phyloP scores from a whole-genome alignment of 169 alveolate species.

The Eimeria sp. region DNA sequence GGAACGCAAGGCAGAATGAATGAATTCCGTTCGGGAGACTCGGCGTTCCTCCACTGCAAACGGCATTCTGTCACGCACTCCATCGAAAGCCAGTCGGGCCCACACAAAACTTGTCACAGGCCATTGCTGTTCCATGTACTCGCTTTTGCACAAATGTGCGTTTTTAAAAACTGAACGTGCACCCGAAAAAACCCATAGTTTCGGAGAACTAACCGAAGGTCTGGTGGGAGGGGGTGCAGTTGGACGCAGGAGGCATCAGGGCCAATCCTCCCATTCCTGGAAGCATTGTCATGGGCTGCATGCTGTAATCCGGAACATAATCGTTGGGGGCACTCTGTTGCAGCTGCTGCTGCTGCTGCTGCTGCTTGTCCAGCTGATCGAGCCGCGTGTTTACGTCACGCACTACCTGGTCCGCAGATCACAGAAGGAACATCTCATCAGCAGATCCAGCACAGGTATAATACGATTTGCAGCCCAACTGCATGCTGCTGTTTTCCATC shows the following conservation, averaged over 20 bases:
- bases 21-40: neutral
- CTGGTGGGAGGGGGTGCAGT: slow-evolving; percentile 64
- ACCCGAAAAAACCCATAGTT: neutral
- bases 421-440: neutral
- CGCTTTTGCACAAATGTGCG: neutral
- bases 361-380: slow-evolving; percentile 90
- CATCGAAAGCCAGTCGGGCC: neutral
- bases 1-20: neutral
- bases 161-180: neutral
- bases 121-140: neutral
- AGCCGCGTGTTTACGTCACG: slow-evolving; percentile 90
- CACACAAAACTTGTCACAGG: too few relatives aligned
- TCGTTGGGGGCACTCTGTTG: slow-evolving; percentile 91
- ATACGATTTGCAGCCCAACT: neutral
- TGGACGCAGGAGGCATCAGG: slow-evolving; percentile 78
- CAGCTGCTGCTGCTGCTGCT: slow-evolving; percentile 91
- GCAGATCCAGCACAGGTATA: neutral
- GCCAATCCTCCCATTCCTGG: slow-evolving; percentile 84
- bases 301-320: slow-evolving; percentile 85
- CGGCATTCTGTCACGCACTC: neutral
- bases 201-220: slow-evolving; percentile 55
- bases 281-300: slow-evolving; percentile 73
- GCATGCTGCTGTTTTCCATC: neutral
- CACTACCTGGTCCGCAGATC: slow-evolving; percentile 80
- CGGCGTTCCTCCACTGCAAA: neutral